Evolutionary conservation across 2,329 filamentous ascomycete genomes (phyloP), one percentile per base, ranked within the genome.

Genomic region (Exophiala calicioides): DNA sequence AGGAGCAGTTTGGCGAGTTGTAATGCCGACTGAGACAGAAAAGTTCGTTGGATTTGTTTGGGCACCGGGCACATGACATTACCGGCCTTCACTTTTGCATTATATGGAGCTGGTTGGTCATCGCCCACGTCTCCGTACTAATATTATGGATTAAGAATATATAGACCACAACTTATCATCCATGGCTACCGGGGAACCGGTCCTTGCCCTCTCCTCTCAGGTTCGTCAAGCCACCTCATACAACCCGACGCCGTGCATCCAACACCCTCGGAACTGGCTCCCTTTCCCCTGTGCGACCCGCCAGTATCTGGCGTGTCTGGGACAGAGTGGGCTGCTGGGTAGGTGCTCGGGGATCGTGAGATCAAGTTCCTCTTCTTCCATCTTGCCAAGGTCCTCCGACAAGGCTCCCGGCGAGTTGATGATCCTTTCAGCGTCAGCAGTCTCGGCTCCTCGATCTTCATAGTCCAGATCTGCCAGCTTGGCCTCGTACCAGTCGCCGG

Each of bases 1-100:
- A 73, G 62, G 58, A 63, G 46, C 57, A 72, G 59, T 60, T 64
- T 56, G 56, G 51, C 3, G 50, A 56, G 30, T 31, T 50, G 34
- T 51, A 34, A 45, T 4, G 16, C 10, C 7, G 30, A 33, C 30
- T 12, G 10, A n/a, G n/a, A n/a, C n/a, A n/a, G n/a, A n/a, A n/a
- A n/a, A n/a, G n/a, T n/a, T n/a, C n/a, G n/a, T n/a, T n/a, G n/a
- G n/a, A n/a, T n/a, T n/a, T n/a, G n/a, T n/a, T n/a, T n/a, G n/a
- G n/a, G n/a, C n/a, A n/a, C n/a, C n/a, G n/a, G n/a, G n/a, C n/a
- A n/a, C n/a, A n/a, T n/a, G n/a, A n/a, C n/a, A n/a, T n/a, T n/a
- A n/a, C n/a, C n/a, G n/a, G n/a, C n/a, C n/a, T n/a, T n/a, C n/a
- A n/a, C n/a, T n/a, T n/a, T n/a, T n/a, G n/a, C n/a, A n/a, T n/a